Evolutionary conservation across 768 basidiomycete genomes (phyloP).

Genomic region (Chalciporus pseudorubinellus): DNA sequence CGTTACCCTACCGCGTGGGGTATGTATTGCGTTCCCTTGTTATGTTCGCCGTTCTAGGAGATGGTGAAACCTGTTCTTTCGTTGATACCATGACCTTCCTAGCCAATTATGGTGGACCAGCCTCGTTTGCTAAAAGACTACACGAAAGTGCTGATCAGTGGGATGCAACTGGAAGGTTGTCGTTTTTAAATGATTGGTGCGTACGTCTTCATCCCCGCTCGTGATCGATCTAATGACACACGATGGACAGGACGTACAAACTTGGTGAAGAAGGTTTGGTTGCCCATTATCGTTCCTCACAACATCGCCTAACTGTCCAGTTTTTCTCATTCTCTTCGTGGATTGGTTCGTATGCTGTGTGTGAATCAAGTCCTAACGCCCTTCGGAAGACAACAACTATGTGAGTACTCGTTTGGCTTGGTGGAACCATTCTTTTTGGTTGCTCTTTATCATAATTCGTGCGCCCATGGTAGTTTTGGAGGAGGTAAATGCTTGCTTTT

Average conservation of each 20-base stretch:
- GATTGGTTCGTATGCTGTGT: neutral
- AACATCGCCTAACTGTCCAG: neutral
- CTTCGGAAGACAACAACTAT: slow-evolving; percentile 85
- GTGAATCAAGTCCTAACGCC: slow-evolving; percentile 68
- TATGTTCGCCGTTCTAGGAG: too few species aligned
- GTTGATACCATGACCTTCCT: slow-evolving; percentile 2
- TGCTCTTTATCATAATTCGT: neutral
- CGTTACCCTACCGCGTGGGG: slow-evolving; percentile 67
- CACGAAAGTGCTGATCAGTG: slow-evolving; percentile 54
- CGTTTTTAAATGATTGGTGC: slow-evolving; percentile 83
- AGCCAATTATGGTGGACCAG: slow-evolving; percentile 64
- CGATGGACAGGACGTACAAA: slow-evolving; percentile 69
- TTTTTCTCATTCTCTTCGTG: neutral
- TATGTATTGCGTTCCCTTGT: slow-evolving; percentile 33
- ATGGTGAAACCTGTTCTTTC: neutral
- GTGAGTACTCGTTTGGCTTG: slow-evolving; percentile 37
- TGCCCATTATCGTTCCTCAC: neutral
- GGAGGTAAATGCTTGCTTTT: neutral
- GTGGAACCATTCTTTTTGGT: neutral
- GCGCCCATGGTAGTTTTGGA: neutral
- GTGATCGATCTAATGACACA: neutral
- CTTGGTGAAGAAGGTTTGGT: slow-evolving; percentile 77
- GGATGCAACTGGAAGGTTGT: slow-evolving; percentile 62
- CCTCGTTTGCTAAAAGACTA: slow-evolving; percentile 54
- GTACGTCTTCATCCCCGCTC: slow-evolving; percentile 17